phyloP scores from a whole-genome alignment of 176 grass and related monocot genomes.

The Ampelocalamus luodianensis region DNA sequence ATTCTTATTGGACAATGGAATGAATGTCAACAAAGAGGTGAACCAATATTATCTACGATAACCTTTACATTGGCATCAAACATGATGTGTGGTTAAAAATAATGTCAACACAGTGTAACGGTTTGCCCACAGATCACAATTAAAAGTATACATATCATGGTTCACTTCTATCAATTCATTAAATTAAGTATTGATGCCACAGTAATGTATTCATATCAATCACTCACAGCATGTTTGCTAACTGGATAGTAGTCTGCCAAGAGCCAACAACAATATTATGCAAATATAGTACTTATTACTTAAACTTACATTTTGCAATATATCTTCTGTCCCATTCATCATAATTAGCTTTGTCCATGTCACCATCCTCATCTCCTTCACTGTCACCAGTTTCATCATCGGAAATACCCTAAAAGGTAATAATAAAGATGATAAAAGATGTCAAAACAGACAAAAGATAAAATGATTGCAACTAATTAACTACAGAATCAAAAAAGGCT shows the following conservation, averaged over 20 bases:
- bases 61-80: not conserved
- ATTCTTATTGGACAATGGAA: not conserved
- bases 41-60: not conserved
- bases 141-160: not conserved
- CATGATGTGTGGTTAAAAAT: slow-evolving; percentile 8
- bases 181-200: slow-evolving; percentile 9
- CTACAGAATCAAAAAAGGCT: not conserved
- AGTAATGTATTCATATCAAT: not conserved
- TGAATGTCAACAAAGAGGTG: not conserved
- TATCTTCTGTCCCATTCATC: slow-evolving; percentile 53
- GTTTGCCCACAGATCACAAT: not conserved
- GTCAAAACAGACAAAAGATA: slow-evolving; percentile 37
- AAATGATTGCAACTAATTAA: slow-evolving; percentile 5
- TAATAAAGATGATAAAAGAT: slow-evolving; percentile 16
- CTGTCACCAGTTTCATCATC: slow-evolving; percentile 58
- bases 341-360: slow-evolving; percentile 33
- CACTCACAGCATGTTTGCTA: not conserved
- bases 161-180: slow-evolving; percentile 2
- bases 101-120: not conserved
- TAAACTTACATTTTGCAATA: slow-evolving; percentile 80
- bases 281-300: not conserved
- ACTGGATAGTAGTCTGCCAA: slow-evolving; percentile 15
- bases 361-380: slow-evolving; percentile 46
- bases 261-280: slow-evolving; percentile 7
- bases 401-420: slow-evolving; percentile 55